These are phyloP conservation scores for Cymbopogon flexuosus DNA, from an alignment of 202 grass and related monocot genomes.

Conservation along the genomic window DNA sequence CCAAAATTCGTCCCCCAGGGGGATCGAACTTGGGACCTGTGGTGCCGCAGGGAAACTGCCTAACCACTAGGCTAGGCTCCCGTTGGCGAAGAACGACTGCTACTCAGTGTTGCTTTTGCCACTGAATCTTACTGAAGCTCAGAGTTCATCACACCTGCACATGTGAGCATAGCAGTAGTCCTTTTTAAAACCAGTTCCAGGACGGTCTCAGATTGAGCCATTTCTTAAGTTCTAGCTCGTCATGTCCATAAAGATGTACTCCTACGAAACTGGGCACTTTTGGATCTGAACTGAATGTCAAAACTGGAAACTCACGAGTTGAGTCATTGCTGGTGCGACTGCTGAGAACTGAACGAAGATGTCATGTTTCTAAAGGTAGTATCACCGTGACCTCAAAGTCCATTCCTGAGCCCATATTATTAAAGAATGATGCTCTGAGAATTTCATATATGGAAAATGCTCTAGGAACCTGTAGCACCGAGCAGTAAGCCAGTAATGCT, in stretches of 20 bases:
- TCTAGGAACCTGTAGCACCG: neutral
- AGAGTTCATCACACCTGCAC: conserved; percentile 2
- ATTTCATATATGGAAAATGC: neutral
- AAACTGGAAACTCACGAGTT: neutral
- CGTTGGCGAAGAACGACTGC: too few species aligned
- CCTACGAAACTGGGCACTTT: neutral
- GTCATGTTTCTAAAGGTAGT: neutral
- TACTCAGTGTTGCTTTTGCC: neutral
- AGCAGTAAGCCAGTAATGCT: neutral
- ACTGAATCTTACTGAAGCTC: neutral
- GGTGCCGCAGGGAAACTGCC: too few species aligned
- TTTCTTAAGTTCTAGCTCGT: neutral
- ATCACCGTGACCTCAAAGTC: neutral
- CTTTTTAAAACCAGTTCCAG: neutral
- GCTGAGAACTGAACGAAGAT: neutral
- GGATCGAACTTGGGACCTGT: too few species aligned
- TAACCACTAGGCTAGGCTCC: too few species aligned
- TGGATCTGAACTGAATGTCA: neutral
- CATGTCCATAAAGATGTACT: too few species aligned
- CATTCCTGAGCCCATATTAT: neutral
- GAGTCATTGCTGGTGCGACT: neutral
- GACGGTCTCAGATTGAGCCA: neutral
- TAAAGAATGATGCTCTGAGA: neutral
- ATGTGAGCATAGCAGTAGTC: neutral
- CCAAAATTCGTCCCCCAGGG: too few species aligned